These are phyloP conservation scores for Calonectria henricotiae DNA, from an alignment of 2,329 filamentous ascomycete species.

Conservation along the genomic window DNA sequence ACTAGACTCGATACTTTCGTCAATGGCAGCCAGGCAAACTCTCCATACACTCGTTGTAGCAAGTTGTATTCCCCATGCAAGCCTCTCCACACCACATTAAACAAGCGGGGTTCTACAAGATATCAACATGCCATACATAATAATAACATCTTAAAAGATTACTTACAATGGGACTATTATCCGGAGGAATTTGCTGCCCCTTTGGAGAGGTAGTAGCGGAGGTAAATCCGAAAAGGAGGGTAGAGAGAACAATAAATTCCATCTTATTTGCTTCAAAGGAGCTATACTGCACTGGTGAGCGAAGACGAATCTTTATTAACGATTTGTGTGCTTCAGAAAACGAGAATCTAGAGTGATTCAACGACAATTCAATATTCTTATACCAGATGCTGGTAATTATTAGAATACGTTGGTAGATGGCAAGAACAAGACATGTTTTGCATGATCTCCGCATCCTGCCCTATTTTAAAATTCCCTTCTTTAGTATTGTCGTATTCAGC, in stretches of 20 bases:
- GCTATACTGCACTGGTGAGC: too few species aligned
- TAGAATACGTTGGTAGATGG: too few species aligned
- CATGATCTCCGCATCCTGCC: too few species aligned
- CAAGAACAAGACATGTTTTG: too few species aligned
- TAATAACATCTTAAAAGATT: fast-evolving
- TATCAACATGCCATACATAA: not conserved
- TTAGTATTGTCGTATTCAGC: too few species aligned
- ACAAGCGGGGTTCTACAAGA: not conserved
- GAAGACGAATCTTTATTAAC: too few species aligned
- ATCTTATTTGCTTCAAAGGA: not conserved
- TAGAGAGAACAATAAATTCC: not conserved
- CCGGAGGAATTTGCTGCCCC: not conserved
- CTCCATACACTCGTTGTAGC: not conserved
- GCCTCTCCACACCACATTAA: not conserved
- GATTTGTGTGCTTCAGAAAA: too few species aligned
- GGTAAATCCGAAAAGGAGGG: not conserved
- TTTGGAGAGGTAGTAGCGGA: not conserved
- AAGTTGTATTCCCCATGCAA: not conserved
- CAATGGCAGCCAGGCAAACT: not conserved
- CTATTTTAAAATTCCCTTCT: too few species aligned
- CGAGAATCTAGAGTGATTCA: too few species aligned
- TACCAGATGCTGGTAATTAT: too few species aligned
- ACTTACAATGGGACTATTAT: not conserved
- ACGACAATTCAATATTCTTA: too few species aligned
- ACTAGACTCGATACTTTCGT: not conserved